Evolutionary conservation across 306 rosid species (phyloP).

Genomic region (Castanea sativa): DNA sequence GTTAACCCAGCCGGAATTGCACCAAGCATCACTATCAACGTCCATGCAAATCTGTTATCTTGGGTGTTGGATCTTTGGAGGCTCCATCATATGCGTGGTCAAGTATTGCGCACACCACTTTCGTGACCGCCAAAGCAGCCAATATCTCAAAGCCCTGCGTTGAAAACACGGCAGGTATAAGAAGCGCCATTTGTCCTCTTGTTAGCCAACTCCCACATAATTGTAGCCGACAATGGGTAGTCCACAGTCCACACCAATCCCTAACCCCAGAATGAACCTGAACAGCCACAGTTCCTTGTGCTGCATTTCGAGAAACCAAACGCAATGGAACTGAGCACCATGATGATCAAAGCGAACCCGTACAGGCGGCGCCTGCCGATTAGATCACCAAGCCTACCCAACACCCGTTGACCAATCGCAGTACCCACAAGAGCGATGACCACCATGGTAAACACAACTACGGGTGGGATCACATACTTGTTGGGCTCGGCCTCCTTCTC

Average conservation of each 20-base stretch:
- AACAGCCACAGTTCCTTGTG: slow-evolving; percentile 43
- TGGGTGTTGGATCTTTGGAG: slow-evolving; percentile 15
- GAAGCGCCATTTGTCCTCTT: slow-evolving; percentile 64
- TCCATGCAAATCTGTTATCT: slow-evolving; percentile 65
- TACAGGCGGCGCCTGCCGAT: slow-evolving; percentile 57
- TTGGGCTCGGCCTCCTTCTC: background rate
- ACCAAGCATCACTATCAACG: slow-evolving; percentile 66
- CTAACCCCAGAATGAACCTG: slow-evolving; percentile 60
- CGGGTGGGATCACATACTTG: background rate
- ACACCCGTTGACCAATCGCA: slow-evolving; percentile 48
- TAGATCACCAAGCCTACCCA: slow-evolving; percentile 59
- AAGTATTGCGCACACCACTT: slow-evolving; percentile 45
- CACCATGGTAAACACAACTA: slow-evolving; percentile 29
- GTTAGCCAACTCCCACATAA: slow-evolving; percentile 82
- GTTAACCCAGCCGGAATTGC: slow-evolving; percentile 72
- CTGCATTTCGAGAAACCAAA: slow-evolving; percentile 67
- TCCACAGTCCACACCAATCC: slow-evolving; percentile 90
- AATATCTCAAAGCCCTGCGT: slow-evolving; percentile 78
- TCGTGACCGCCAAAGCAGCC: slow-evolving; percentile 51
- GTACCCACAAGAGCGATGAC: slow-evolving; percentile 50
- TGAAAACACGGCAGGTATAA: slow-evolving; percentile 72
- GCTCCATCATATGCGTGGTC: background rate
- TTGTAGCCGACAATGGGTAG: slow-evolving; percentile 71
- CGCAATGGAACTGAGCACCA: slow-evolving; percentile 52
- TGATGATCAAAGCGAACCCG: slow-evolving; percentile 45